Conservation (phyloP, 1,284 basidiomycete species). For the Ganoderma sinense region DNA sequence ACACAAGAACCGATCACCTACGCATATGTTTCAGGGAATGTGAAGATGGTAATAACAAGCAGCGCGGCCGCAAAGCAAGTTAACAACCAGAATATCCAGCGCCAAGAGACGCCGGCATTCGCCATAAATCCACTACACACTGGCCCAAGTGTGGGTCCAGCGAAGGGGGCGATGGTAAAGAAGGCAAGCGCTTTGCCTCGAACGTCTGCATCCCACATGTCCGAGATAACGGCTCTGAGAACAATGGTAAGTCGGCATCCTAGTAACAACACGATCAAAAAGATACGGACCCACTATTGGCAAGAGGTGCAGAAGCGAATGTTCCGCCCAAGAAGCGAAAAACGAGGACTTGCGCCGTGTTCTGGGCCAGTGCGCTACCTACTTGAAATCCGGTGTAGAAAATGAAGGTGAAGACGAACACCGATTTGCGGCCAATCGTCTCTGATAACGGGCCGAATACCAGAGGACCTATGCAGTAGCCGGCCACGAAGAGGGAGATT, state of each 20-base stretch:
- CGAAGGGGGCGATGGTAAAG: slow-evolving; percentile 66
- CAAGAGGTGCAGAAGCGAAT: slow-evolving; percentile 55
- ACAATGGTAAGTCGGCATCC: background rate
- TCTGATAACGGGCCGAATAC: slow-evolving; percentile 70
- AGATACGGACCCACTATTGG: slow-evolving; percentile 43
- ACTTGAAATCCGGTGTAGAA: slow-evolving; percentile 61
- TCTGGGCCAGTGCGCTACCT: slow-evolving; percentile 65
- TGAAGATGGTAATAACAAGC: slow-evolving; percentile 63
- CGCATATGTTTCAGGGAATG: slow-evolving; percentile 79
- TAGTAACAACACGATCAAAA: background rate
- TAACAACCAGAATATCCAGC: slow-evolving; percentile 83
- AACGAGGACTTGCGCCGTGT: slow-evolving; percentile 63
- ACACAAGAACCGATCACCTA: slow-evolving; percentile 36
- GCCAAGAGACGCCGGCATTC: slow-evolving; percentile 62
- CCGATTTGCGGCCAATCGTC: slow-evolving; percentile 65
- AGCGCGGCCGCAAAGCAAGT: slow-evolving; percentile 68
- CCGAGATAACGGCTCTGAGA: slow-evolving; percentile 35
- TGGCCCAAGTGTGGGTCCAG: slow-evolving; percentile 68
- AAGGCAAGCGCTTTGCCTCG: slow-evolving; percentile 38
- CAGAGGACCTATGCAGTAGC: slow-evolving; percentile 63
- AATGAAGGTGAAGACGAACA: slow-evolving; percentile 61
- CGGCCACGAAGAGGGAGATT: slow-evolving; percentile 52
- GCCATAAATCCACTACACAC: slow-evolving; percentile 67
- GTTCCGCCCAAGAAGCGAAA: slow-evolving; percentile 73
- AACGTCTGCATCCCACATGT: slow-evolving; percentile 37